A percentile compares a stretch with the other conserved stretches of the same genome.
Conservation (phyloP, 139 green algal species). For the Choricystis sp. region DNA sequence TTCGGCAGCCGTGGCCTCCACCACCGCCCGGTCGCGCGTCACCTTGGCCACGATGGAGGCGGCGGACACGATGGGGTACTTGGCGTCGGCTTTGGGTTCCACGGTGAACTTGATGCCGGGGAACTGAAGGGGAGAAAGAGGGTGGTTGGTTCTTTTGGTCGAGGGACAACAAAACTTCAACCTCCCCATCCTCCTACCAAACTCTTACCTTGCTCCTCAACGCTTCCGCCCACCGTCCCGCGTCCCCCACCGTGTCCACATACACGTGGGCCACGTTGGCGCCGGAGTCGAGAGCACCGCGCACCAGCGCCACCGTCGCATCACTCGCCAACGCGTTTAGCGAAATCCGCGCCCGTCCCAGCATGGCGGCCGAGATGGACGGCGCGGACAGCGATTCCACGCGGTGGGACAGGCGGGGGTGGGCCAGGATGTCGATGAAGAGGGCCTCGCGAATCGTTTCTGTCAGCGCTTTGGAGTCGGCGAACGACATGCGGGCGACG, state of each 20-base stretch:
- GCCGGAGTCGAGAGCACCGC: constrained; percentile 32
- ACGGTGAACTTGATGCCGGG: constrained; percentile 49
- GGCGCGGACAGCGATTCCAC: constrained; percentile 47
- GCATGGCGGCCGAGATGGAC: constrained; percentile 40
- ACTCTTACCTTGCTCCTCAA: no score
- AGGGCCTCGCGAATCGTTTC: constrained; percentile 44
- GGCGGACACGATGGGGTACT: constrained; percentile 81
- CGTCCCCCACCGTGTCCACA: constrained; percentile 86
- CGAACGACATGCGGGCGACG: constrained; percentile 25
- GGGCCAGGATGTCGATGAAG: constrained; percentile 35
- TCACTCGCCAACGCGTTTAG: constrained; percentile 58
- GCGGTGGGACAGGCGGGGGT: constrained; percentile 33
- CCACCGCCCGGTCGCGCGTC: constrained; percentile 21
- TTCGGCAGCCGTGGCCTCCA: not conserved
- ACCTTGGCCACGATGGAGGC: constrained; percentile 89
- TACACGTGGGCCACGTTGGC: constrained; percentile 63
- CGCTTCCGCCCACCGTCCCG: constrained; percentile 35
- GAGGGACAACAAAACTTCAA: constrained; percentile 6
- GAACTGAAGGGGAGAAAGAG: constrained; percentile 18
- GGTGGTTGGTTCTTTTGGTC: not conserved
- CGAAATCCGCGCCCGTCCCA: constrained; percentile 18
- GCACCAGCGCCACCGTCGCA: constrained; percentile 46
- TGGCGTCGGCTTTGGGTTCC: constrained; percentile 64
- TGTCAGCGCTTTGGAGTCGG: constrained; percentile 69
- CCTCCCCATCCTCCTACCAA: no score